Evolutionary conservation across 2,329 filamentous ascomycete species (phyloP), one percentile per base, ranked within the genome.

Genomic region (Aspergillus spinulosporus): DNA sequence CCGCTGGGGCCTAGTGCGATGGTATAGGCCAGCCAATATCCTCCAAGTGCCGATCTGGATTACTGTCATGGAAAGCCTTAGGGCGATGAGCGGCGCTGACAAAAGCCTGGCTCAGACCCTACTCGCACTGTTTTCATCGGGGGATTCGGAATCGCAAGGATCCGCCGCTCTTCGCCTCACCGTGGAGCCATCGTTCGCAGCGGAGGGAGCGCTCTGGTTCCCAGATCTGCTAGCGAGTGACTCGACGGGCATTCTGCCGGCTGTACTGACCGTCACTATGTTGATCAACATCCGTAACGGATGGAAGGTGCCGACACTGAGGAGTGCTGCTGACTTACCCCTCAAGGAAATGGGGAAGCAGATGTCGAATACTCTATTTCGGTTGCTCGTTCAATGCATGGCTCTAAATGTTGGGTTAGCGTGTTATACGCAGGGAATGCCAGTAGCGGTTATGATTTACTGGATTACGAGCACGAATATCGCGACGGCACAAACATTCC

Each of bases 131-230:
- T 15, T 67, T 12, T 21, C 21, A 21, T 21, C 21, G 21, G 21
- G 21, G 21, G 62, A 65, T n/a, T 51, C 58, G 31, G 52, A 57
- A 21, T 49, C 56, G 14, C 54, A 54, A 8, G 48, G 52, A 12
- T 46, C 62, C 44, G 53, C 59, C 9, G 50, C 68, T 37, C 57
- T 73, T 26, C 64, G 62, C 53, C 44, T 66, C 8, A 57, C 65
- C 3, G 44, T 79, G 32, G 80, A 84, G 60, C 77, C 78, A 2
- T 76, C 78, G 3, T 70, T 87, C 12, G 76, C 78, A 4, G 76
- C 67, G 6, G 84, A 85, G 70, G 84, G 84, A n/a, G 76, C 80
- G 3, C 72, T 84, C 1, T 88, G 84, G 84, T 85, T 86, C 54
- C 76, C 79, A 1, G 76, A 87, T 65, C 76, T 88, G 11, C 71